phyloP scores from a whole-genome alignment of 1,139 yeast species.

The Yamadazyma sp. region DNA sequence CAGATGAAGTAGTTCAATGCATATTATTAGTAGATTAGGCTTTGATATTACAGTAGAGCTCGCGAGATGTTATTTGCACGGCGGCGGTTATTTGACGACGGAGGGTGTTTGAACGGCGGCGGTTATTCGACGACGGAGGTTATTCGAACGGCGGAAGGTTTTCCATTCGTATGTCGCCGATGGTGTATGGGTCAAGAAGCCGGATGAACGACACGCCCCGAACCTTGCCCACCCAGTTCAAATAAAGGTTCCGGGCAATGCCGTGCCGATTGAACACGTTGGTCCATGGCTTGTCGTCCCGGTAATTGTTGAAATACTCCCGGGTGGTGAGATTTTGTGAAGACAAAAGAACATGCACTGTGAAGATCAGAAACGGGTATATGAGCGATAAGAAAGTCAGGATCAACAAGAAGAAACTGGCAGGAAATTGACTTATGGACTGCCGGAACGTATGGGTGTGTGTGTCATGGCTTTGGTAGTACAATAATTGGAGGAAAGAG shows the following conservation, averaged over 20 bases:
- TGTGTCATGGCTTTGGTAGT: constrained; percentile 15
- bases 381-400: constrained; percentile 41
- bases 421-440: constrained; percentile 35
- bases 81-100: too few relatives aligned
- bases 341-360: constrained; percentile 55
- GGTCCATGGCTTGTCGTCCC: constrained; percentile 26
- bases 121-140: too few relatives aligned
- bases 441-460: constrained; percentile 16
- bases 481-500: constrained; percentile 30
- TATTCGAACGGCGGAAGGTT: constrained; percentile 20
- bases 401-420: constrained; percentile 48
- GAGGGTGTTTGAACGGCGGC: too few relatives aligned
- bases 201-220: constrained; percentile 44
- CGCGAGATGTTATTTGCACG: too few relatives aligned
- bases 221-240: constrained; percentile 51
- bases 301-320: constrained; percentile 52
- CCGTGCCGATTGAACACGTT: constrained; percentile 46
- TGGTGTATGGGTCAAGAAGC: constrained; percentile 31
- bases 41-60: too few relatives aligned
- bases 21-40: too few relatives aligned
- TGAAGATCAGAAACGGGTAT: constrained; percentile 56
- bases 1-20: too few relatives aligned
- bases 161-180: constrained; percentile 48
- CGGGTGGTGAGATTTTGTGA: constrained; percentile 68
- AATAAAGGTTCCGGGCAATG: constrained; percentile 38